These are phyloP conservation scores for Corchorus capsularis DNA, from an alignment of 345 rosid species.

Conservation along the genomic window DNA sequence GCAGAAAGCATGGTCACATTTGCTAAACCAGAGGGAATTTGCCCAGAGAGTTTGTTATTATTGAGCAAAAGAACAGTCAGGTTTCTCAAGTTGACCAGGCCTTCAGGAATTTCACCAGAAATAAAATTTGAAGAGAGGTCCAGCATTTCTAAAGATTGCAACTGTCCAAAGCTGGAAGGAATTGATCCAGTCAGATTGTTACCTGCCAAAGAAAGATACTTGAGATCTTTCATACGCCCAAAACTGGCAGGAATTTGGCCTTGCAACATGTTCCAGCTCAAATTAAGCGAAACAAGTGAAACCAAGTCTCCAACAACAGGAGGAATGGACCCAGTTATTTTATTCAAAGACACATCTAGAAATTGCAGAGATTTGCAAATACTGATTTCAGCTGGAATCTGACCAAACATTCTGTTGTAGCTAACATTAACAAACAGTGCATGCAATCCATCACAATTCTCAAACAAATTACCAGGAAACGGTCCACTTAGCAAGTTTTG, in stretches of 20 bases:
- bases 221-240: constrained; percentile 39
- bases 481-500: constrained; percentile 56
- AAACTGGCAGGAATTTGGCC: constrained; percentile 48
- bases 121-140: constrained; percentile 64
- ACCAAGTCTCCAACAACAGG: constrained; percentile 40
- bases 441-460: constrained; percentile 42
- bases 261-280: constrained; percentile 52
- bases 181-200: constrained; percentile 55
- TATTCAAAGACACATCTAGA: constrained; percentile 56
- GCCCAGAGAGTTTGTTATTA: constrained; percentile 59
- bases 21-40: constrained; percentile 57
- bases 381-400: constrained; percentile 44
- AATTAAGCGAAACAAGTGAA: constrained; percentile 50
- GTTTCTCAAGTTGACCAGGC: constrained; percentile 45
- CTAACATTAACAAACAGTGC: constrained; percentile 54
- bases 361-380: constrained; percentile 50
- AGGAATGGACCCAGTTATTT: constrained; percentile 50
- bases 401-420: constrained; percentile 52
- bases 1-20: constrained; percentile 44
- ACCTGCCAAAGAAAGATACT: constrained; percentile 55
- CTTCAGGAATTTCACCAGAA: constrained; percentile 53
- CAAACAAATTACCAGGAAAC: constrained; percentile 47
- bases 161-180: constrained; percentile 47
- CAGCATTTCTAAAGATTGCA: constrained; percentile 45
- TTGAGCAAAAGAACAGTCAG: constrained; percentile 58